Conservation (phyloP, 768 basidiomycete genomes). For the Kwoniella sp. region DNA sequence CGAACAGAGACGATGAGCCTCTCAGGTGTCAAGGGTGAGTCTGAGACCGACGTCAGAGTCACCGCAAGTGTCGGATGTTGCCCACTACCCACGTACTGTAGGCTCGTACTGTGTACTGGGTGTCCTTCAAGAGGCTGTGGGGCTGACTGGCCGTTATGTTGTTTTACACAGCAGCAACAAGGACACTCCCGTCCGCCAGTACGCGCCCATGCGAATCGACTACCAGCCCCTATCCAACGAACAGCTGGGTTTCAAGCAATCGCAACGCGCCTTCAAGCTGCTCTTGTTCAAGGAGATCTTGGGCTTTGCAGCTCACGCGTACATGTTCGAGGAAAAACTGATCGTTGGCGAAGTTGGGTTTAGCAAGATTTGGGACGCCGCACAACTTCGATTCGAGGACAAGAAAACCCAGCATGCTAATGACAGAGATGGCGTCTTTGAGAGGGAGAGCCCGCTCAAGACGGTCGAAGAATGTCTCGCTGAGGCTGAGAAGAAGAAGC, state of each 20-base stretch:
- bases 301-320: not conserved
- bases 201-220: not conserved
- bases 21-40: no score
- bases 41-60: no score
- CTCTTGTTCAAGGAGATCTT: not conserved
- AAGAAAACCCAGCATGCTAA: no score
- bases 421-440: not conserved
- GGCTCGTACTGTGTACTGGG: no score
- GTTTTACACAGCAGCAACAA: not conserved
- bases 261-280: not conserved
- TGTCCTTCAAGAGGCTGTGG: no score
- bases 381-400: not conserved
- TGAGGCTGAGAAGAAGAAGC: not conserved
- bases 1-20: no score
- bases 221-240: not conserved
- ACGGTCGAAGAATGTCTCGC: not conserved
- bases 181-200: not conserved
- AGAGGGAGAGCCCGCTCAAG: not conserved
- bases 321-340: not conserved
- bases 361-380: not conserved
- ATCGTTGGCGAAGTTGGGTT: not conserved
- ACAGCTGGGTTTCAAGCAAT: not conserved
- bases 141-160: no score
- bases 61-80: no score
- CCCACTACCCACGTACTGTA: no score